These are phyloP conservation scores for Plasmodium reichenowi DNA, from an alignment of 169 alveolate genomes.

Conservation along the genomic window DNA sequence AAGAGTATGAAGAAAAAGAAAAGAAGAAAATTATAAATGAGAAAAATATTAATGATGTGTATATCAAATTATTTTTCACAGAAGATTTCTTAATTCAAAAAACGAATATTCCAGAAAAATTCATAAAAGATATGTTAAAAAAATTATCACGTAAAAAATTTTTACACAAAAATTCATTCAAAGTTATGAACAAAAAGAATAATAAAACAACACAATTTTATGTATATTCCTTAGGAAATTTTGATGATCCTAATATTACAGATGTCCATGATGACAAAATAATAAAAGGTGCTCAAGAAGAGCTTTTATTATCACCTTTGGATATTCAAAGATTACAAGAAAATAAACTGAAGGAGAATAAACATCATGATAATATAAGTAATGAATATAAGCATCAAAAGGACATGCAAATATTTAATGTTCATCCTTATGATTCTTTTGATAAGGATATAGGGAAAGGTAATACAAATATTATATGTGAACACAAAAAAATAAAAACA, in stretches of 20 bases:
- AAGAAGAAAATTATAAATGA: conserved; percentile 24
- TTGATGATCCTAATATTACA: conserved; percentile 12
- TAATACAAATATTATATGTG: too few relatives aligned
- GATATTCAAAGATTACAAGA: too few relatives aligned
- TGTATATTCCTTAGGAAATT: conserved; percentile 32
- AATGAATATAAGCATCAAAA: too few relatives aligned
- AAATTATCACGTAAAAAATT: conserved; percentile 35
- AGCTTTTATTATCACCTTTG: too few relatives aligned
- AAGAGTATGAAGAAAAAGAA: conserved; percentile 52
- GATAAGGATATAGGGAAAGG: too few relatives aligned
- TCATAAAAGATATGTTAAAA: conserved; percentile 37
- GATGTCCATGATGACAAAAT: conserved; percentile 6
- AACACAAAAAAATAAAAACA: too few relatives aligned
- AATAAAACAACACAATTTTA: conserved; percentile 34
- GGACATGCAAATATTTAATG: too few relatives aligned
- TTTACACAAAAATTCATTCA: conserved; percentile 38
- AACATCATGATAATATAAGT: too few relatives aligned
- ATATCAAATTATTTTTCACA: conserved; percentile 47
- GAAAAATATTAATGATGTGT: conserved; percentile 26
- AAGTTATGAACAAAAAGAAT: conserved; percentile 39
- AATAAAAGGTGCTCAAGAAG: not conserved
- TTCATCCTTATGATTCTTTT: too few relatives aligned
- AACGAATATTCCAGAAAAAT: conserved; percentile 23
- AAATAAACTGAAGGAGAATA: too few relatives aligned
- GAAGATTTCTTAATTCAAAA: conserved; percentile 51